Percentiles rank a stretch among this genome's conserved stretches.
Conservation (phyloP, 106 monocot species). For the Agapanthus africanus region DNA sequence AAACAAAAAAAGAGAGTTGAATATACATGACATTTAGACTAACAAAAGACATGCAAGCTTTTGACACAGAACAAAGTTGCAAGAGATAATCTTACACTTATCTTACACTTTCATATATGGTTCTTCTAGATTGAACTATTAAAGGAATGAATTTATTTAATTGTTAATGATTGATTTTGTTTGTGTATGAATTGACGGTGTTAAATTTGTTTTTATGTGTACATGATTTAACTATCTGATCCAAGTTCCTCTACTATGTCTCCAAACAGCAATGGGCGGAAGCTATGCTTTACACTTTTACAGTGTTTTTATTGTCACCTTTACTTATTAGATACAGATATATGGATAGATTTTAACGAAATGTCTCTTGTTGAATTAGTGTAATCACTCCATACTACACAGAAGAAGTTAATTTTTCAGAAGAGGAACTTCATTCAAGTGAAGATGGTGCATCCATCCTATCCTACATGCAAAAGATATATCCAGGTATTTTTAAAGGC, state of each 20-base stretch:
- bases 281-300: not conserved
- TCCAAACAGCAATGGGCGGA: not conserved
- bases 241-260: no score
- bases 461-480: conserved; percentile 71
- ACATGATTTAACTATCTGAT: no score
- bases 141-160: not conserved
- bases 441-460: conserved; percentile 62
- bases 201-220: not conserved
- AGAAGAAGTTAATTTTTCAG: conserved; percentile 71
- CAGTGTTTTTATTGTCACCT: not conserved
- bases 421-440: conserved; percentile 60
- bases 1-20: no score
- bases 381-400: conserved; percentile 66
- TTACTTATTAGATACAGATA: not conserved
- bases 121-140: not conserved
- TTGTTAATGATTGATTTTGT: not conserved
- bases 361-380: conserved; percentile 14
- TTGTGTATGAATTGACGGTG: not conserved
- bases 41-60: not conserved
- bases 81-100: not conserved
- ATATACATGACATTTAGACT: not conserved
- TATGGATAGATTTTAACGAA: not conserved
- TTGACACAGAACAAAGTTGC: not conserved
- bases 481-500: conserved; percentile 39
- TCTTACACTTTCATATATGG: not conserved